These are phyloP conservation scores for Penstemon barbatus DNA, from an alignment of 257 asterid genomes.

Conservation along the genomic window DNA sequence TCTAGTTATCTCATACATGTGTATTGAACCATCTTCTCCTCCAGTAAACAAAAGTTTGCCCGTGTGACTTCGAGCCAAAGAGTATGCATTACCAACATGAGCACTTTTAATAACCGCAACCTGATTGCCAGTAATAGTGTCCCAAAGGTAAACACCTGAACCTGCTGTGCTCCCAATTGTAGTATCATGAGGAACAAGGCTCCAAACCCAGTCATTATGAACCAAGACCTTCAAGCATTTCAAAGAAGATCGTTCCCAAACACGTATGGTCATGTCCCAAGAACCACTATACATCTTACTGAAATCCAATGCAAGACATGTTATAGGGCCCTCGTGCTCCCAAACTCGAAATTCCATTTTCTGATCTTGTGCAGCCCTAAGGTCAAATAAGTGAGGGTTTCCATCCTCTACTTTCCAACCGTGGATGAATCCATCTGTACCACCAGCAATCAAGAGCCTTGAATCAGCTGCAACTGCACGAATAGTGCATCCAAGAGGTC, in stretches of 20 bases:
- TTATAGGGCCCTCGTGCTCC: slow-evolving; percentile 91
- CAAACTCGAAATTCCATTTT: slow-evolving; percentile 71
- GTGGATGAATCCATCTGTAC: slow-evolving; percentile 90
- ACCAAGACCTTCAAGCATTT: slow-evolving; percentile 64
- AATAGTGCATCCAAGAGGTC: slow-evolving; percentile 87
- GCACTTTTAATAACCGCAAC: slow-evolving; percentile 41
- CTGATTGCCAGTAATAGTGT: slow-evolving; percentile 45
- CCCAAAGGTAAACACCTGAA: slow-evolving; percentile 76
- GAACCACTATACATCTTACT: slow-evolving; percentile 86
- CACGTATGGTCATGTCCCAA: slow-evolving; percentile 92
- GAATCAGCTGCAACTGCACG: slow-evolving; percentile 94
- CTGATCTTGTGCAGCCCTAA: slow-evolving; percentile 55
- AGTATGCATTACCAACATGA: slow-evolving; percentile 62
- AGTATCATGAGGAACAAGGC: slow-evolving; percentile 77
- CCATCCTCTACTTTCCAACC: slow-evolving; percentile 91
- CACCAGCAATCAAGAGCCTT: slow-evolving; percentile 81
- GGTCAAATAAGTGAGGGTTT: slow-evolving; percentile 76
- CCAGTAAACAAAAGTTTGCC: slow-evolving; percentile 90
- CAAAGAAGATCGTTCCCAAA: slow-evolving; percentile 76
- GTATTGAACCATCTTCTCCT: slow-evolving; percentile 91
- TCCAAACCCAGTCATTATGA: slow-evolving; percentile 97
- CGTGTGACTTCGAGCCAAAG: slow-evolving; percentile 81
- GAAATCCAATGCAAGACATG: slow-evolving; percentile 84
- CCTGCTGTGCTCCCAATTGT: slow-evolving; percentile 81
- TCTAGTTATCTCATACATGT: slow-evolving; percentile 74